These are phyloP conservation scores for Aspergillus sp. DNA, from an alignment of 2,329 filamentous ascomycete species.

Conservation along the genomic window DNA sequence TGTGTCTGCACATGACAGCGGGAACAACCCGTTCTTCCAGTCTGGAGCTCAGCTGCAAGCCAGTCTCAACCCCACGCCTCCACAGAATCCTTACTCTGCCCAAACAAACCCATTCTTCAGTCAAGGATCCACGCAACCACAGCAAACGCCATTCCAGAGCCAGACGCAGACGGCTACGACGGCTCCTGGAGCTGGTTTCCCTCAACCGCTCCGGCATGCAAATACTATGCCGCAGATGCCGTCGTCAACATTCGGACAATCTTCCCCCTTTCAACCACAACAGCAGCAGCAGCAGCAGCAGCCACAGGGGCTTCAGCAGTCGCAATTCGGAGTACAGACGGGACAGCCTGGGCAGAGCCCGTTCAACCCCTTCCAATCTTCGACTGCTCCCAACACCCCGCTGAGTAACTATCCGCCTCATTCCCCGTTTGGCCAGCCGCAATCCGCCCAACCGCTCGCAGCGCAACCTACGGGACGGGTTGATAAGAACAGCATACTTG, in stretches of 20 bases:
- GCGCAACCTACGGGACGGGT: constrained; percentile 44
- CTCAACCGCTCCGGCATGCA: constrained; percentile 33
- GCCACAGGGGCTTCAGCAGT: constrained; percentile 24
- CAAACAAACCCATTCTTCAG: constrained; percentile 39
- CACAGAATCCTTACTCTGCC: constrained; percentile 25
- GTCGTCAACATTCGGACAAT: constrained; percentile 30
- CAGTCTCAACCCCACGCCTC: constrained; percentile 23
- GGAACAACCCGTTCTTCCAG: constrained; percentile 48
- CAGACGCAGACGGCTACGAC: constrained; percentile 17
- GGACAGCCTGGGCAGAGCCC: constrained; percentile 19
- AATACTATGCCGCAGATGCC: constrained; percentile 41
- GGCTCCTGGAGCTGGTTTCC: constrained; percentile 10
- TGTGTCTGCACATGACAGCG: constrained; percentile 37
- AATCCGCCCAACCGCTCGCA: constrained; percentile 29
- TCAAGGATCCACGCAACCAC: constrained; percentile 24
- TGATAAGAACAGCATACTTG: constrained; percentile 49
- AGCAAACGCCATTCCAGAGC: constrained; percentile 23
- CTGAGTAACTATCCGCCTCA: constrained; percentile 28
- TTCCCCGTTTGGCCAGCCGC: constrained; percentile 23
- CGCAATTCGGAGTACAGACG: constrained; percentile 22
- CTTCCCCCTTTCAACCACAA: constrained; percentile 25
- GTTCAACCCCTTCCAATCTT: constrained; percentile 37
- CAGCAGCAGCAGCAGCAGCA: constrained; percentile 24
- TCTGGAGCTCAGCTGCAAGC: constrained; percentile 28
- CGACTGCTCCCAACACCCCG: constrained; percentile 25